Conservation (phyloP, 192 early-diverging fungal species). For the Rhizophagus sp. region DNA sequence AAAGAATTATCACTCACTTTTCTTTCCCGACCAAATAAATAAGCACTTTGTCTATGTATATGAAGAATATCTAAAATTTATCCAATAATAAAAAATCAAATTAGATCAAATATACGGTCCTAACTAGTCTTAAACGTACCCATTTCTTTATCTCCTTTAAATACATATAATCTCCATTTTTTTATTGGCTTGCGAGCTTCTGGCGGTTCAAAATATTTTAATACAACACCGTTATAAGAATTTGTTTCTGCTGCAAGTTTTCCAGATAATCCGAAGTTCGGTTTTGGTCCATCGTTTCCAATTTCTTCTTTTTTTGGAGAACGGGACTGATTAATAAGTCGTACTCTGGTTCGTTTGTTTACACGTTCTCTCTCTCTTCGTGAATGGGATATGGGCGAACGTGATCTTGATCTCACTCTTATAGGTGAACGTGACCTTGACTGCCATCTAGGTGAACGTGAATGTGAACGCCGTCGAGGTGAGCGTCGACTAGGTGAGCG, state of each 20-base stretch:
- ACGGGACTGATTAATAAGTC: background rate
- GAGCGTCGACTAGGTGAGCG: too few species aligned
- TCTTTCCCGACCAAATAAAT: conserved; percentile 85
- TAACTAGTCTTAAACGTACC: conserved; percentile 44
- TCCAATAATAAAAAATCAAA: background rate
- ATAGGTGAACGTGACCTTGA: too few species aligned
- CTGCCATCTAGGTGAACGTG: too few species aligned
- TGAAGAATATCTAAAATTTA: conserved; percentile 72
- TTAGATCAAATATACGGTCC: background rate
- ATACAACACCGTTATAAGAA: conserved; percentile 76
- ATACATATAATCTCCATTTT: conserved; percentile 88
- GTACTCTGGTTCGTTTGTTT: too few species aligned
- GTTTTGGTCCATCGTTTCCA: conserved; percentile 33
- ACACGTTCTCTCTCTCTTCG: too few species aligned
- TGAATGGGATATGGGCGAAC: too few species aligned
- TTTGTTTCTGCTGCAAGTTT: conserved; percentile 87
- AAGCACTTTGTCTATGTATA: conserved; percentile 85
- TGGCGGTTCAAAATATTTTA: conserved; percentile 92
- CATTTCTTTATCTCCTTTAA: conserved; percentile 87
- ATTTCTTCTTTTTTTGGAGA: background rate
- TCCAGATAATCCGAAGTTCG: conserved; percentile 87
- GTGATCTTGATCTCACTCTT: too few species aligned
- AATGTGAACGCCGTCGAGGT: too few species aligned
- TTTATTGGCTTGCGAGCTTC: conserved; percentile 80
- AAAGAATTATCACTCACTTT: conserved; percentile 46